A percentile compares a stretch with the other conserved stretches of the same genome.
Evolutionary conservation across 768 basidiomycete genomes (phyloP).

Genomic region (Suillus cothurnatus): DNA sequence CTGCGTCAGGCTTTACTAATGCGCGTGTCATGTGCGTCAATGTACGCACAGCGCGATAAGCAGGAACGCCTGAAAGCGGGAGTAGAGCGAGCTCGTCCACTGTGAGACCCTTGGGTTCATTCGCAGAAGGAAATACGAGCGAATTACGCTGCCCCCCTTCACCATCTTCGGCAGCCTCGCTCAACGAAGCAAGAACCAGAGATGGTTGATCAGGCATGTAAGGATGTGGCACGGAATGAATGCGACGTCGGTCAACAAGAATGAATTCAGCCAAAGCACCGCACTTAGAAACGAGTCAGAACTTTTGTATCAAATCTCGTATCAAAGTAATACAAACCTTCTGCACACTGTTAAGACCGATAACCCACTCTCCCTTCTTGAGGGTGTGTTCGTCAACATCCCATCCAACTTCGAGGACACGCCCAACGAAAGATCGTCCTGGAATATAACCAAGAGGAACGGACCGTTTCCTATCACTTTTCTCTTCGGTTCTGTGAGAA

Average conservation of each 20-base stretch:
- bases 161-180: constrained; percentile 8
- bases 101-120: constrained; percentile 34
- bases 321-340: constrained; percentile 57
- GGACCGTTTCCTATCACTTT: constrained; percentile 19
- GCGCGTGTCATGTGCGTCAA: constrained; percentile 42
- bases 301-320: constrained; percentile 17
- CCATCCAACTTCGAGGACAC: constrained; percentile 82
- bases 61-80: constrained; percentile 77
- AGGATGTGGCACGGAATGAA: constrained; percentile 73
- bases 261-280: constrained; percentile 92
- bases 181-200: constrained; percentile 17
- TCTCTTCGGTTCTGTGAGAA: constrained; percentile 28
- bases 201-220: constrained; percentile 36
- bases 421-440: constrained; percentile 84
- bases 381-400: constrained; percentile 53
- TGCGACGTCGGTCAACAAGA: constrained; percentile 74
- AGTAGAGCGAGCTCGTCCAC: constrained; percentile 81
- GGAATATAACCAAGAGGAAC: constrained; percentile 72
- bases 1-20: constrained; percentile 18
- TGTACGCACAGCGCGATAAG: constrained; percentile 79
- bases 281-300: constrained; percentile 46
- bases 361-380: constrained; percentile 83
- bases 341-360: constrained; percentile 74
- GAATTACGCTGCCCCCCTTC: constrained; percentile 16
- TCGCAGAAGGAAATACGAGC: constrained; percentile 11